phyloP scores from a whole-genome alignment of 345 rosid species.

The Citrus australasica region DNA sequence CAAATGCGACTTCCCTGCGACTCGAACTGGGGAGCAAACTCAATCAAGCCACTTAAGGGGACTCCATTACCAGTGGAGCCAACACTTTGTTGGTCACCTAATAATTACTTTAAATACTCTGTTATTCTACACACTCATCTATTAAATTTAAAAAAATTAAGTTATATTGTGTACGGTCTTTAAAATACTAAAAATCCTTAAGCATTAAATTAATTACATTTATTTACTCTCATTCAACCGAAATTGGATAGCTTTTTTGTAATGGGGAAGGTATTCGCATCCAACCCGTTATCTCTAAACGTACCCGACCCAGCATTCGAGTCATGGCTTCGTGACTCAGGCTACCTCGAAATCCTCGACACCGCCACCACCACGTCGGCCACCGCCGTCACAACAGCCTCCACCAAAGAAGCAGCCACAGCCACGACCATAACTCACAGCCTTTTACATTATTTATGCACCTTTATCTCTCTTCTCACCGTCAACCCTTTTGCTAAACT shows the following conservation, averaged over 20 bases:
- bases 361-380: conserved; percentile 28
- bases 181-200: too few species aligned
- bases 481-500: conserved; percentile 89
- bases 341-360: conserved; percentile 88
- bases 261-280: conserved; percentile 33
- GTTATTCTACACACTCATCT: too few species aligned
- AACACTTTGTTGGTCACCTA: too few species aligned
- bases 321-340: conserved; percentile 93
- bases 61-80: too few species aligned
- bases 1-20: too few species aligned
- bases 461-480: conserved; percentile 56
- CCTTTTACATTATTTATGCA: conserved; percentile 22
- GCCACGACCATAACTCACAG: conserved; percentile 28
- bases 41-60: too few species aligned
- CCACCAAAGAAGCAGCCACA: conserved; percentile 22
- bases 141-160: too few species aligned
- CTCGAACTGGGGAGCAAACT: too few species aligned
- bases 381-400: conserved; percentile 11
- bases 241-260: neutral
- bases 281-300: conserved; percentile 71
- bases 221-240: too few species aligned
- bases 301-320: conserved; percentile 81
- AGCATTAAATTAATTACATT: too few species aligned
- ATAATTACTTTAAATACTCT: too few species aligned
- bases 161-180: too few species aligned